phyloP scores from a whole-genome alignment of 148 eudicot genomes.

The Rhododendron williamsianum region DNA sequence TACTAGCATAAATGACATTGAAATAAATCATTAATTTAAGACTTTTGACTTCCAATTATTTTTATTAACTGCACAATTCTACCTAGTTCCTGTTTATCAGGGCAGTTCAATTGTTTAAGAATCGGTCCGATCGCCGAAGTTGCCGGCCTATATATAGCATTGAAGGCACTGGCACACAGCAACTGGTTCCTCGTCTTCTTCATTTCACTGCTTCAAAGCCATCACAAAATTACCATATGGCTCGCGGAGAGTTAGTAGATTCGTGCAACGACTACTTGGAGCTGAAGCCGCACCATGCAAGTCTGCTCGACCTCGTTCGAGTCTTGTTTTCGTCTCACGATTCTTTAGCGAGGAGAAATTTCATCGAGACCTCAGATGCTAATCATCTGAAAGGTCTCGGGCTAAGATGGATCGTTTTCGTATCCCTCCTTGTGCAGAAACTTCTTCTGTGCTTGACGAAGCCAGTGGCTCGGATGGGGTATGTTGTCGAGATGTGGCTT shows the following conservation, averaged over 20 bases:
- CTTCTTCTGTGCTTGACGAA: conserved; percentile 9
- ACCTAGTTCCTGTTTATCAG: neutral
- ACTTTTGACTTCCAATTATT: neutral
- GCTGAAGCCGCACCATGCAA: conserved; percentile 23
- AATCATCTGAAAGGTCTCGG: neutral
- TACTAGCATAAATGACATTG: neutral
- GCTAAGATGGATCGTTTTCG: conserved; percentile 30
- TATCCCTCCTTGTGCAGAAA: conserved; percentile 28
- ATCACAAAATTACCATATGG: conserved; percentile 6
- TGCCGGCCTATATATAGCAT: neutral
- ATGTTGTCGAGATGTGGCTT: conserved; percentile 22
- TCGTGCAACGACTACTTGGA: conserved; percentile 11
- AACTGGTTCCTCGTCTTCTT: neutral
- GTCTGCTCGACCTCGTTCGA: conserved; percentile 20
- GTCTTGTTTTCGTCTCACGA: conserved; percentile 13
- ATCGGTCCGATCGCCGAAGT: neutral
- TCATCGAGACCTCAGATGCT: conserved; percentile 3
- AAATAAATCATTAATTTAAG: neutral
- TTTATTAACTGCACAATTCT: neutral
- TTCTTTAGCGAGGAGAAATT: conserved; percentile 2
- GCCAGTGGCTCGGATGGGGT: conserved; percentile 27
- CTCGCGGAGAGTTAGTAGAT: neutral
- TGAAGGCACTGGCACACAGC: neutral
- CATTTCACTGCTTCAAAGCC: neutral
- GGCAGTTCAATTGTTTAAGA: neutral